Conservation (phyloP, 2,329 filamentous ascomycete genomes). For the Diaporthe citriasiana region DNA sequence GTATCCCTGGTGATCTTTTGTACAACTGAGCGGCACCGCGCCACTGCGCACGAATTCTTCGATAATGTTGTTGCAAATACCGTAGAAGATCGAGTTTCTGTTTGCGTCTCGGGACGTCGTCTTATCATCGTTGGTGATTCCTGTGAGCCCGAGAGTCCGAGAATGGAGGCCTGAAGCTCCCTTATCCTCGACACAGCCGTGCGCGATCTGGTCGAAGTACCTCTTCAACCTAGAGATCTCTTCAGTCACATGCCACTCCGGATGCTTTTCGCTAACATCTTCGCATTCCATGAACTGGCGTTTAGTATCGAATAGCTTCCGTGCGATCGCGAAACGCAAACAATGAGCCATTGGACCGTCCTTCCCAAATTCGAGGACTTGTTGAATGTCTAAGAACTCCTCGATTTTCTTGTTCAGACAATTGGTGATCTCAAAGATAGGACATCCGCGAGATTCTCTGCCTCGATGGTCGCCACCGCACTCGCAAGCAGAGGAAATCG, state of each 20-base stretch:
- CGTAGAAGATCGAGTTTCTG: too few relatives aligned
- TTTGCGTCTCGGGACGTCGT: too few relatives aligned
- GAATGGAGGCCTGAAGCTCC: neutral
- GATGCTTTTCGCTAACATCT: neutral
- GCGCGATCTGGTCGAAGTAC: neutral
- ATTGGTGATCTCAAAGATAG: neutral
- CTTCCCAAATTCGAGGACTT: neutral
- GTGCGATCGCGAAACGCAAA: neutral
- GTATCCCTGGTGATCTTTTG: neutral
- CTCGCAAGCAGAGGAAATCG: neutral
- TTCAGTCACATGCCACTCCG: neutral
- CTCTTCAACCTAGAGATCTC: neutral
- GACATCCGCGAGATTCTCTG: neutral
- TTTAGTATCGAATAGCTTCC: too few relatives aligned
- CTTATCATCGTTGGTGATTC: too few relatives aligned
- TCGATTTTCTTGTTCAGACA: neutral
- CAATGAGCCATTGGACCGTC: neutral
- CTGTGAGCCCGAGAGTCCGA: too few relatives aligned
- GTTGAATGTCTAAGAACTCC: neutral
- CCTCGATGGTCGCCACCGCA: neutral
- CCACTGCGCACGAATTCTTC: neutral
- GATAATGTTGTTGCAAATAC: neutral
- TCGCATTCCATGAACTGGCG: accelerated
- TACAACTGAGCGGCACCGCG: neutral
- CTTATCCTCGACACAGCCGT: neutral